phyloP scores from a whole-genome alignment of 371 early-diverging fungal species.

The Rhizopus sp. region DNA sequence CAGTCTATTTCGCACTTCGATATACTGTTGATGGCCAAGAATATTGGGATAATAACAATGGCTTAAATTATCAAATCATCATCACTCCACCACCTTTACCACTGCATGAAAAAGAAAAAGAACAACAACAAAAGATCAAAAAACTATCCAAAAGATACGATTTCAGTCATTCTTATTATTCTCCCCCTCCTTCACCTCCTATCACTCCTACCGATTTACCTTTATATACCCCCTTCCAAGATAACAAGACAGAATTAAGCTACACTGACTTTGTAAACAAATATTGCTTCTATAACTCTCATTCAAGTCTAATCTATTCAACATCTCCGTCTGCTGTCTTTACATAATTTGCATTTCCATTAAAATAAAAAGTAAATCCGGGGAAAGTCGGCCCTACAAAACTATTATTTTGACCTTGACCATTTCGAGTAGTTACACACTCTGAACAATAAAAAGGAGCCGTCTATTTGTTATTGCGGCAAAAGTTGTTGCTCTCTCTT shows the following conservation, averaged over 20 bases:
- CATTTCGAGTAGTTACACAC: too few species aligned
- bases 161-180: conserved; percentile 36
- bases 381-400: conserved; percentile 10
- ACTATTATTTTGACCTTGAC: not conserved
- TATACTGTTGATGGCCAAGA: conserved; percentile 64
- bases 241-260: conserved; percentile 1
- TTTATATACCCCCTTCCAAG: conserved; percentile 22
- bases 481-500: too few species aligned
- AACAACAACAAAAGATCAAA: conserved; percentile 17
- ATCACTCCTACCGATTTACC: conserved; percentile 14
- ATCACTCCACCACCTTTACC: conserved; percentile 23
- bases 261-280: conserved; percentile 61
- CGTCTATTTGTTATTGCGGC: too few species aligned
- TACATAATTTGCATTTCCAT: conserved; percentile 5
- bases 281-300: conserved; percentile 60
- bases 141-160: conserved; percentile 43
- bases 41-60: conserved; percentile 84
- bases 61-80: conserved; percentile 66
- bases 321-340: conserved; percentile 39
- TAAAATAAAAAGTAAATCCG: conserved; percentile 16
- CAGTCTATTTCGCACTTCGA: conserved; percentile 30
- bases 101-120: not conserved
- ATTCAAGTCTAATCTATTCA: conserved; percentile 28
- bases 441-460: too few species aligned
- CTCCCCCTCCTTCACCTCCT: conserved; percentile 24